Evolutionary conservation across 805 yeast genomes (phyloP).

Genomic region (Sungouiella thailandica): DNA sequence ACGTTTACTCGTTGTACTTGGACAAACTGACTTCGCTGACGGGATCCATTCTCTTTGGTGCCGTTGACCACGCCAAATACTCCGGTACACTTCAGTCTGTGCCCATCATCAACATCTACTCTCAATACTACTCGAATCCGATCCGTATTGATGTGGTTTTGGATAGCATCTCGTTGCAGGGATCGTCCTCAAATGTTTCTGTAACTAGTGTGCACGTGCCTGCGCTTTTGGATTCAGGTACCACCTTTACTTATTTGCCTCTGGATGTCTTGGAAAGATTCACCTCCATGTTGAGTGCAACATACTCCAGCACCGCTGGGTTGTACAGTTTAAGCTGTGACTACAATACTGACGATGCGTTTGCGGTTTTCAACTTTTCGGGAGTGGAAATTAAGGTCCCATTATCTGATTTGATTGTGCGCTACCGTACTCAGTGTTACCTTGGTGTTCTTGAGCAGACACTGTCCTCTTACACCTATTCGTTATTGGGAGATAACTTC

Average conservation of each 20-base stretch:
- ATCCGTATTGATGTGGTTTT: slow-evolving; percentile 48
- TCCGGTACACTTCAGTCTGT: slow-evolving; percentile 28
- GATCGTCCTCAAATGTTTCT: slow-evolving; percentile 5
- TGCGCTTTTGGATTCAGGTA: slow-evolving; percentile 47
- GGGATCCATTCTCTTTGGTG: slow-evolving; percentile 39
- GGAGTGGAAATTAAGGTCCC: slow-evolving; percentile 55
- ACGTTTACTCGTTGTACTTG: slow-evolving; percentile 60
- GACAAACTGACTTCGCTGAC: slow-evolving; percentile 28
- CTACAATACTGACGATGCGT: slow-evolving; percentile 6
- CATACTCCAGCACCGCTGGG: slow-evolving; percentile 1
- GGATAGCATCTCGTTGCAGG: slow-evolving; percentile 26
- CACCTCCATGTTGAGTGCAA: slow-evolving; percentile 6
- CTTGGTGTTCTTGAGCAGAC: slow-evolving; percentile 23
- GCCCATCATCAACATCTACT: slow-evolving; percentile 35
- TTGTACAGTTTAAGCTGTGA: slow-evolving; percentile 9
- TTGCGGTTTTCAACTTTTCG: slow-evolving; percentile 44
- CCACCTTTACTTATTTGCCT: slow-evolving; percentile 50
- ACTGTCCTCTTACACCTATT: slow-evolving; percentile 23
- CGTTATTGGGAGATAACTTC: slow-evolving; percentile 62
- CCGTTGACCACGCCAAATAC: slow-evolving; percentile 39
- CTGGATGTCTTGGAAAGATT: slow-evolving; percentile 16
- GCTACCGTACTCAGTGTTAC: slow-evolving; percentile 16
- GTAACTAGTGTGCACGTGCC: slow-evolving; percentile 5
- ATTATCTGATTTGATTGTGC: slow-evolving; percentile 23
- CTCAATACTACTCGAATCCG: slow-evolving; percentile 19